Base-by-base conservation (phyloP, 176 grass and related monocot genomes). In the Eremochloa ophiuroides region DNA sequence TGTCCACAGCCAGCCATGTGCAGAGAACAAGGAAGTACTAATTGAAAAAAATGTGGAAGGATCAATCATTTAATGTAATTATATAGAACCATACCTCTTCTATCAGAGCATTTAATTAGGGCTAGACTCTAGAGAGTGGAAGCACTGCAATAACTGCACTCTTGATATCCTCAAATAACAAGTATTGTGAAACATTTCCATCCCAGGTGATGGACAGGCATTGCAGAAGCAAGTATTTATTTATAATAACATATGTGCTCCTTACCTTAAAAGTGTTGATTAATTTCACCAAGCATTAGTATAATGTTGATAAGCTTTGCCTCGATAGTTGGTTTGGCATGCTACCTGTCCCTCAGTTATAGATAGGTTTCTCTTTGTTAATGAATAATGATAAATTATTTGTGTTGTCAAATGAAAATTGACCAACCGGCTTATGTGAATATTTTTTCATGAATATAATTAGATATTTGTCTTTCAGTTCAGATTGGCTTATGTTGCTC, bases 401-500 rank as follows among this genome's bases (percentile, higher is more conserved):
- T 64, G 42, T 67, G 8, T 73, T 83, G 11, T 29, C 29, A 73
- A 53, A 33, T 22, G 69, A 58, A 74, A 27, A 7, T 75, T 61
- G 48, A 61, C 17, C 8, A 2, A 13, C 16, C 22, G 60, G 23
- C 41, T 83, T 72, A 26, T 61, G 25, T 65, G 31, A 38, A 1
- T 63, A 3, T 39, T 12, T 71, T 63, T 41, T 55, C 65, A 58
- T 73, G 66, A 73, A 64, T 78, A 42, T 73, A 84, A 82, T 27
- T 15, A 56, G 26, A 35, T 51, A 68, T 34, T 37, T 85, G 56
- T 69, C 62, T 84, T 87, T 83, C 90, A 98, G 96, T 98, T 98
- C 86, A 90, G 96, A 73, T 42, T 98, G 65, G 93, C 96, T 79
- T 98, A 95, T 89, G 88, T 98, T 79, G 92, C 92, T 72, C 95